Evolutionary conservation across 2,329 filamentous ascomycete genomes (phyloP), one percentile per base, ranked within the genome.

Genomic region (Paradendryphiella salina): DNA sequence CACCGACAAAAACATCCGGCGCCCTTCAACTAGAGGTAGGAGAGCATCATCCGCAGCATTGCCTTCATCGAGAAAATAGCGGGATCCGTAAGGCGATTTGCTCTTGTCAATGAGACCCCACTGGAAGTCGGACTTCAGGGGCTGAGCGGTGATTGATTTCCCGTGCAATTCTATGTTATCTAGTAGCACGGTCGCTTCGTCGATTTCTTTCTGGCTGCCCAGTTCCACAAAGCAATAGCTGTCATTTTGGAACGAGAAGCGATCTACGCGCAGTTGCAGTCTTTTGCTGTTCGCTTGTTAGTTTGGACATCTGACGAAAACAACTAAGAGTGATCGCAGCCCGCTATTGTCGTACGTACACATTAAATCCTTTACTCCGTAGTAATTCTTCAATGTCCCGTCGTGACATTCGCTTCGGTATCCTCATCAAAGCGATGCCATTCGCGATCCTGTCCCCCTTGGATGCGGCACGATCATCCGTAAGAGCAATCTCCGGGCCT

Each of bases 221-320:
- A 66, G 39, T 23, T 66, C 56, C 6, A 63, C 34, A 28, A 52
- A 59, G n/a, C 56, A 60, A 18, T 26, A 43, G 3, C 28, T 50
- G 15, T 54, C 43, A 29, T 51, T 52, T 2, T 47, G 31, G 35
- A 63, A 64, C 7, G 45, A 57, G 49, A 64, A 66, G 23, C 61
- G 61, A 45, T 66, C 56, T 14, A 66, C 4, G n/a, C 28, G 47
- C 15, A 63, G 32, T 28, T 59, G 48, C 1, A 63, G 26, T n/a
- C 35, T 54, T 44, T 57, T 61, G 29, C 65, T 67, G 18, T 14
- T 1, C 3, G 29, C 29, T 11, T 17, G 18, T 42, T 37, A 50
- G 45, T 5, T 46, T 32, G 46, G n/a, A 17, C 21, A 42, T 31
- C 32, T 54, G 48, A 56, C 26, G n/a, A 20, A 2, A 15, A 26